Base-by-base conservation (phyloP, 2,329 filamentous ascomycete species). In the Ophiostoma australiae region DNA sequence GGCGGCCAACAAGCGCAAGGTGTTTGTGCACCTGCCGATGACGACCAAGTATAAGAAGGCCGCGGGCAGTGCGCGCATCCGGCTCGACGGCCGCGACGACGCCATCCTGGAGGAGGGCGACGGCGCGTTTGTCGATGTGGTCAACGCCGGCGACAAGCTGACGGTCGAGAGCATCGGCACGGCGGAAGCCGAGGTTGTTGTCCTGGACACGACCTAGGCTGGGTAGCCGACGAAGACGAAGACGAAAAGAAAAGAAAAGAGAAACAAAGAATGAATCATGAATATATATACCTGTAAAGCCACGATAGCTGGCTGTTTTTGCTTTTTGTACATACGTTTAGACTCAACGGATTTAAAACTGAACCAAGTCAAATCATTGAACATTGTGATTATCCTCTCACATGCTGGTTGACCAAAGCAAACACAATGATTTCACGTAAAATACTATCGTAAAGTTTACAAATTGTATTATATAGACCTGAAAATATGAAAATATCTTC, bases 21-120 rank as follows among this genome's bases (percentile, higher is more conserved):
- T 96, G 1, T 97, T 90, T 78, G 81, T 95, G 48, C 93, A 97
- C 79, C 74, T 96, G 70, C 86, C 93, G 23, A 94, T 94, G 91
- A 74, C 73, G 35, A 89, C 89, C 81, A 70, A 55, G 67, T 33
- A 72, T 67, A 67, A 69, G 69, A 61, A 23, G 23, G 84, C 85
- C 0, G 90, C 91, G 81, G 84, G 84, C 58, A 91, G 89, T 75
- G 86, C 91, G 52, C 92, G 87, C 82, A 87, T 97, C 72, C 85
- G 86, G 74, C 81, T 90, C 76, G 91, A 85, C 76, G 87, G 87
- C 1, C 81, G 88, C 71, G 88, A 91, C 65, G 88, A 91, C 73
- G 86, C 86, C 0, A 81, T 91, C 20, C 78, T 96, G 23, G 82
- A 81, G 0, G 93, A 96, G 80, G 93, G 93, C 0, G 93, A 97